Evolutionary conservation across 495 filamentous ascomycete genomes (phyloP).

Genomic region (Penicillium egyptiacum): DNA sequence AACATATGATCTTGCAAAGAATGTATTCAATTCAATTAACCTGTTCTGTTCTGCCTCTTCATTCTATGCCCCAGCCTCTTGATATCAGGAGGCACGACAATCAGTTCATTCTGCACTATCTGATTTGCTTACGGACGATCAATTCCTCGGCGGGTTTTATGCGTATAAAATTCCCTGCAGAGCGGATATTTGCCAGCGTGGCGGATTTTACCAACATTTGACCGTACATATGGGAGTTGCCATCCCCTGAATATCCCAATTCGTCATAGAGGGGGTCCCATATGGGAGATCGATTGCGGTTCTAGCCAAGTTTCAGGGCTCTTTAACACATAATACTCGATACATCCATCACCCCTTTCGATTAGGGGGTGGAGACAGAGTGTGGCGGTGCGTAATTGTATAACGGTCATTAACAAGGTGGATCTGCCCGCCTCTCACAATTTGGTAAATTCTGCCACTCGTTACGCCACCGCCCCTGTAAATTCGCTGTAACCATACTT

Average conservation of each 20-base stretch:
- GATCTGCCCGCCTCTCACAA: background rate
- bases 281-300: background rate
- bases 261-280: background rate
- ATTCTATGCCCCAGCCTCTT: background rate
- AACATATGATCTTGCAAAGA: background rate
- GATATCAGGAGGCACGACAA: background rate
- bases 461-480: constrained; percentile 18
- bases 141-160: constrained; percentile 1
- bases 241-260: background rate
- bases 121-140: background rate
- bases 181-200: constrained; percentile 9
- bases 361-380: constrained; percentile 23
- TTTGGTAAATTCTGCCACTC: constrained; percentile 9
- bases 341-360: constrained; percentile 24
- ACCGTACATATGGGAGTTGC: background rate
- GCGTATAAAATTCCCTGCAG: constrained; percentile 8
- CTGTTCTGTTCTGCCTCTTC: background rate
- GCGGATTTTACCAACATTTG: constrained; percentile 1
- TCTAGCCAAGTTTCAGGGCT: background rate
- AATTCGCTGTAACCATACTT: constrained; percentile 18
- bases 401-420: constrained; percentile 11
- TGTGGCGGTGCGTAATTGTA: constrained; percentile 33
- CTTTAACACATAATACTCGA: background rate
- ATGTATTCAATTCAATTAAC: background rate
- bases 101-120: background rate